Percentiles rank a stretch among this genome's conserved stretches.
These are phyloP conservation scores for Pelargonium nanum DNA, from an alignment of 345 rosid genomes.

Conservation along the genomic window DNA sequence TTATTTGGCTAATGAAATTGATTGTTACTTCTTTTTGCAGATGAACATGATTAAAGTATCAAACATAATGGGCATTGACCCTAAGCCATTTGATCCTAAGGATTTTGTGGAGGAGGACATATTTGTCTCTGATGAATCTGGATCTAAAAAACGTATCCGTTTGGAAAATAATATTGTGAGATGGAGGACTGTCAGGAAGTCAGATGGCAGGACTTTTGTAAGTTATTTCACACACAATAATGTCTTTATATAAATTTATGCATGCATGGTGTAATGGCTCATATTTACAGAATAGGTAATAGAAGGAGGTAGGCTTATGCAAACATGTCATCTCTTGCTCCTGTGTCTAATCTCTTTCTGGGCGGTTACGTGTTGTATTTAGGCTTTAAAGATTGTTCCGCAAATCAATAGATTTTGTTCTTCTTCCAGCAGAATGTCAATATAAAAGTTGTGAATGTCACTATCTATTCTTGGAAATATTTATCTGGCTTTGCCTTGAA, in stretches of 20 bases:
- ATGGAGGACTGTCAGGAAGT: slow-evolving; percentile 63
- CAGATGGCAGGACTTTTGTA: slow-evolving; percentile 61
- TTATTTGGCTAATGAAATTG: too few relatives aligned
- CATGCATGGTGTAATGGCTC: background rate
- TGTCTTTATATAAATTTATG: background rate
- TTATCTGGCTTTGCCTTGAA: background rate
- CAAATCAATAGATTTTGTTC: background rate
- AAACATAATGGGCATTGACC: slow-evolving; percentile 95
- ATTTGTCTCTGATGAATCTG: slow-evolving; percentile 80
- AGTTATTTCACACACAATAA: slow-evolving; percentile 30
- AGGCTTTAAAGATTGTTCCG: background rate
- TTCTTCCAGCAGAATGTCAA: background rate
- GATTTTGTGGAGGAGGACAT: slow-evolving; percentile 87
- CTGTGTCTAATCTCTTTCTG: background rate
- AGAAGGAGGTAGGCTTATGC: background rate
- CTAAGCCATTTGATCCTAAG: slow-evolving; percentile 84
- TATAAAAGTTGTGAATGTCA: background rate
- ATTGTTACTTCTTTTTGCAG: slow-evolving; percentile 31
- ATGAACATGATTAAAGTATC: slow-evolving; percentile 91
- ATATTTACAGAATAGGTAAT: background rate
- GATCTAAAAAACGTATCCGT: slow-evolving; percentile 63
- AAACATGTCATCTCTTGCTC: background rate
- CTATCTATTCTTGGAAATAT: background rate
- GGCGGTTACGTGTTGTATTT: background rate
- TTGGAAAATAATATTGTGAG: slow-evolving; percentile 90